phyloP scores from a whole-genome alignment of 2,329 filamentous ascomycete species.

The Colletotrichum sp. region DNA sequence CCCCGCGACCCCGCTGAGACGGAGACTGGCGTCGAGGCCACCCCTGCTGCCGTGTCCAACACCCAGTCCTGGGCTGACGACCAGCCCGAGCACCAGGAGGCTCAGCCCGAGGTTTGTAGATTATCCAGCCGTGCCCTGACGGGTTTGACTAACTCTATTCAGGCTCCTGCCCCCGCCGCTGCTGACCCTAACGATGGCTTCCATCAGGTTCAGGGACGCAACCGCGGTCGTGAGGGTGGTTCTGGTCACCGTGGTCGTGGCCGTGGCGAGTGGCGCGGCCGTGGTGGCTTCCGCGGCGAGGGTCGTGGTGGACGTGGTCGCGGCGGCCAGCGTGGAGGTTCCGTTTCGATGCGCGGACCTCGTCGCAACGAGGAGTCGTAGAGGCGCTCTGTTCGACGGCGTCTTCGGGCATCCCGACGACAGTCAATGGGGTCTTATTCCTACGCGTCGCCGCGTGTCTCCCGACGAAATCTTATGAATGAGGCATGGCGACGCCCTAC shows the following conservation, averaged over 20 bases:
- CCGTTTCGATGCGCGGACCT: slow-evolving; percentile 36
- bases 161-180: slow-evolving; percentile 32
- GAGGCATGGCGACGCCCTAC: slow-evolving; percentile 41
- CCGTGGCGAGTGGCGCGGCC: slow-evolving; percentile 55
- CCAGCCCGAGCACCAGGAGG: slow-evolving; percentile 71
- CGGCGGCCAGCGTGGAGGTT: slow-evolving; percentile 38
- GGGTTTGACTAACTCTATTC: background rate
- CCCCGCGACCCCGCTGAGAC: slow-evolving; percentile 73
- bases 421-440: slow-evolving; percentile 30
- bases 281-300: slow-evolving; percentile 54
- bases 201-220: slow-evolving; percentile 70
- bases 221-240: slow-evolving; percentile 58
- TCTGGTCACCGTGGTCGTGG: slow-evolving; percentile 43
- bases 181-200: slow-evolving; percentile 69
- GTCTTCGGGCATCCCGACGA: slow-evolving; percentile 21
- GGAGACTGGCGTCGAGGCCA: slow-evolving; percentile 67
- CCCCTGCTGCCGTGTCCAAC: slow-evolving; percentile 59
- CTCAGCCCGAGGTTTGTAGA: slow-evolving; percentile 45
- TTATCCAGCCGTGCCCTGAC: background rate
- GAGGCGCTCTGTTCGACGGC: slow-evolving; percentile 21
- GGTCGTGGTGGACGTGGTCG: slow-evolving; percentile 48
- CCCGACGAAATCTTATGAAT: slow-evolving; percentile 42
- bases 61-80: slow-evolving; percentile 85
- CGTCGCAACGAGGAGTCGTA: slow-evolving; percentile 47
- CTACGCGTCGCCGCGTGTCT: slow-evolving; percentile 33